Evolutionary conservation across 176 grass and related monocot species (phyloP).

Genomic region (sorghum (Sorghum bicolor)): Sorghum_bicolor_NCBIv3 NC_012870.2:11225001-11225500

Average conservation of each 20-base stretch:
- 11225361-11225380: neutral
- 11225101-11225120: neutral
- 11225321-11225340: too few relatives aligned
- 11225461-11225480: neutral
- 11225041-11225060: too few relatives aligned
- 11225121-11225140: neutral
- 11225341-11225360: neutral
- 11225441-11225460: neutral
- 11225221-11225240: neutral
- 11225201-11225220: neutral
- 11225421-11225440: neutral
- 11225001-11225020: neutral
- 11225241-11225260: neutral
- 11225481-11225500: neutral
- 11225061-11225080: too few relatives aligned
- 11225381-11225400: neutral
- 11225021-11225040: too few relatives aligned
- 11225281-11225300: neutral
- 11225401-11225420: neutral
- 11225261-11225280: neutral
- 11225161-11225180: neutral
- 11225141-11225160: neutral
- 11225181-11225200: neutral
- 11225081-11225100: too few relatives aligned
- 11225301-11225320: neutral